Conservation (phyloP, 371 early-diverging fungal genomes). For the Syncephalastrum contaminatum region DNA sequence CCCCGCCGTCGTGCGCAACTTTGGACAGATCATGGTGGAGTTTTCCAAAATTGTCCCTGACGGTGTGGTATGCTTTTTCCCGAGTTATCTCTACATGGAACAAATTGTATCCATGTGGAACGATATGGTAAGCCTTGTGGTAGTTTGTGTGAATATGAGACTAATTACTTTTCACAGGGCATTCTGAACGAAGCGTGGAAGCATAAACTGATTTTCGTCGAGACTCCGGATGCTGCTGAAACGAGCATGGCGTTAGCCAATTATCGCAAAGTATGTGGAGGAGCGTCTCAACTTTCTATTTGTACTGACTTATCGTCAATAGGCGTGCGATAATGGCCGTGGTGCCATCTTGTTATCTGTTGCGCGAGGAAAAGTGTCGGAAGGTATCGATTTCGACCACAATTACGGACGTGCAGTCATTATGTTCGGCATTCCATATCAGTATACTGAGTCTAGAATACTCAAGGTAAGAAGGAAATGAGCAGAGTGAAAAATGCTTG, state of each 20-base stretch:
- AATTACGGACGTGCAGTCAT: conserved; percentile 98
- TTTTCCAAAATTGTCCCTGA: conserved; percentile 96
- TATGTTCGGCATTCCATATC: conserved; percentile 99
- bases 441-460: conserved; percentile 97
- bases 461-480: conserved; percentile 60
- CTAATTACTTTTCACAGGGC: conserved; percentile 50
- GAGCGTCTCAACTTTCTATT: background rate
- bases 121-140: conserved; percentile 68
- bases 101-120: conserved; percentile 99
- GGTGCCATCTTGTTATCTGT: conserved; percentile 99
- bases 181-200: conserved; percentile 94
- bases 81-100: conserved; percentile 99
- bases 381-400: conserved; percentile 99
- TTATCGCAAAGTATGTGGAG: conserved; percentile 72
- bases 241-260: conserved; percentile 95
- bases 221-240: conserved; percentile 99
- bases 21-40: conserved; percentile 97
- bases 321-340: conserved; percentile 98
- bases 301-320: conserved; percentile 1
- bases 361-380: conserved; percentile 99
- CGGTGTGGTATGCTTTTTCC: conserved; percentile 99
- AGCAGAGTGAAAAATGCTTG: background rate
- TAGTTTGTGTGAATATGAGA: background rate
- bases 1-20: conserved; percentile 99
- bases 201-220: conserved; percentile 98